Evolutionary conservation across 495 filamentous ascomycete genomes (phyloP), one percentile per base, ranked within the genome.

Genomic region (Tuber indicum): DNA sequence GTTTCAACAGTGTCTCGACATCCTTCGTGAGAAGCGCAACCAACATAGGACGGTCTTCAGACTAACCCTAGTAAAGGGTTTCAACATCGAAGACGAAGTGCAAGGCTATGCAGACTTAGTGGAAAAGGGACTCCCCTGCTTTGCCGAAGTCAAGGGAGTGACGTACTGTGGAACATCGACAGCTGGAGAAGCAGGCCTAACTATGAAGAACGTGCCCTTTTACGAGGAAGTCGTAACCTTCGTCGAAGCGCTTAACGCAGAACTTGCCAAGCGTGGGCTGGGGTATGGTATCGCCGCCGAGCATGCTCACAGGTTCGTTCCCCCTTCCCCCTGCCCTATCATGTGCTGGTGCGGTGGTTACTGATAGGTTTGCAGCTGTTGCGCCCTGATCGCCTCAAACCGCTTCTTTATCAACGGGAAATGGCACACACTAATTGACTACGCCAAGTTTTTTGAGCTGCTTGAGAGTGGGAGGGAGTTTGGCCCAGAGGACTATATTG

Each of bases 151-250:
- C 82, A 98, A 98, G 86, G 95, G 95, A 32, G 95, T 98, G 26
- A 98, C 95, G 0, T 98, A 94, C 87, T 98, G 95, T 85, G 95
- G 95, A 26, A 98, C 94, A 0, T 91, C 91, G 42, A 91, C 92
- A 16, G 91, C 91, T 21, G 89, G 90, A 8, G 91, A 89, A 73
- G 94, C 92, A 2, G 95, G 95, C 0, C 85, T 98, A 70, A 96
- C 91, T 0, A 98, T 98, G 95, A 88, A 92, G 81, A 98, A 98
- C 81, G 95, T 98, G 32, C 95, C 95, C 0, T 98, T 97, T 85
- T 97, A 97, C 84, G 89, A 91, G 79, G 95, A 98, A 84, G 91
- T 98, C 21, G 86, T 87, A 23, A 87, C 89, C 26, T 98, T 98
- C 82, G 94, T 96, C 9, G 85, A 88, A 14, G 90, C 89, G 17